Evolutionary conservation across 345 rosid species (phyloP), one percentile per base, ranked within the genome.

Genomic region (Carallia brachiata): DNA sequence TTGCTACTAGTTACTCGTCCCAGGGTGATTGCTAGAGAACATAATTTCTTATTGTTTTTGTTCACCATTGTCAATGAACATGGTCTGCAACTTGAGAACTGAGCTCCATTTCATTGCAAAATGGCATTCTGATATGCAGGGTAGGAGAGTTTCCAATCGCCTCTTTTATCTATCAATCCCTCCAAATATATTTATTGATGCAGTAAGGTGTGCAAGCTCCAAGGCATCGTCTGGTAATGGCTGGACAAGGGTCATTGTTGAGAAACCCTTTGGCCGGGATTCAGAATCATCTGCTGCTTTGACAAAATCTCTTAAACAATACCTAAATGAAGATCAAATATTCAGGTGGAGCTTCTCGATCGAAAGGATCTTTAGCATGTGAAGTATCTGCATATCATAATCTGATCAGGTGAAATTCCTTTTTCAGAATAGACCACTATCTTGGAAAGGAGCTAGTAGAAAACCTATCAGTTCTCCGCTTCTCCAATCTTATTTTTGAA

Each of bases 191-290:
- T 95, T 95, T 68, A 79, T 88, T 31, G 90, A 95, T 75, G 99
- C 99, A 6, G 98, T 95, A 69, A 90, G 72, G 84, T 90, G 98
- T 69, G 94, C 99, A 66, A 95, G 97, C 86, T 59, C 71, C 16
- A 87, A 96, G 39, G 96, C 99, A 66, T 95, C 99, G 69, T 84
- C 99, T 81, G 85, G 82, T 66, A 82, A 77, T 70, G 99, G 99
- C 77, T 95, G 99, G 99, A 92, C 96, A 48, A 86, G 98, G 77
- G 99, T 95, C 79, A 92, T 95, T 67, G 99, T 95, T 18, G 99
- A 95, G 88, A 95, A 95, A 83, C 99, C 99, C 71, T 95, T 95
- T 80, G 99, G 99, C 65, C 87, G 97, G 72, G 97, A 92, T 82
- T 92, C 99, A 53, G 98, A 89, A 75, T 89, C 98, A 61, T 95